Conservation (phyloP, 495 filamentous ascomycete genomes). For the Apiosordaria backusii region DNA sequence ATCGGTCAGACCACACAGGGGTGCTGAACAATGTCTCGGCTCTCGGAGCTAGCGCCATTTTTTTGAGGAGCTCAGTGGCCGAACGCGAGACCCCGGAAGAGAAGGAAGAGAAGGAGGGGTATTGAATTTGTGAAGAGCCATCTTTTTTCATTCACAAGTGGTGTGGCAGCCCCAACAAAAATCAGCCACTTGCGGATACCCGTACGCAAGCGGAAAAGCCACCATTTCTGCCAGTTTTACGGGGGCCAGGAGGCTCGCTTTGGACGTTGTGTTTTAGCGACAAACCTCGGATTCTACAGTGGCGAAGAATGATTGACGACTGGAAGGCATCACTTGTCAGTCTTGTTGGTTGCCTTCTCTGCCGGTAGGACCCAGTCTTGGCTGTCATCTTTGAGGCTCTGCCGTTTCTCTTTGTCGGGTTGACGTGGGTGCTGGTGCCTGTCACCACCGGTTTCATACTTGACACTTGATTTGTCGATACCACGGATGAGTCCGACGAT, state of each 20-base stretch:
- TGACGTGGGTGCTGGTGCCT: neutral
- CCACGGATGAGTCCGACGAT: neutral
- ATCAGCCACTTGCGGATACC: neutral
- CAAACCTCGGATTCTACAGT: neutral
- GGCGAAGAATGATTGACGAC: neutral
- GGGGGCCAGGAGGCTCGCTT: neutral
- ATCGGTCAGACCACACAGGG: neutral
- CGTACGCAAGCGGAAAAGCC: neutral
- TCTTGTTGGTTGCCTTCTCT: conserved; percentile 9
- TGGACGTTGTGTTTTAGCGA: neutral
- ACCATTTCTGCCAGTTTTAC: neutral
- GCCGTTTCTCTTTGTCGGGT: neutral
- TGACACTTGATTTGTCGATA: too few relatives aligned
- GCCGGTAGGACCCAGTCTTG: neutral
- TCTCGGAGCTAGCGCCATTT: too few relatives aligned
- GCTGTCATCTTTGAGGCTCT: conserved; percentile 1
- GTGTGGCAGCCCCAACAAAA: neutral
- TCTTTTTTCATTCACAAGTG: neutral
- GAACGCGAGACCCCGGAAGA: neutral
- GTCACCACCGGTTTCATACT: too few relatives aligned
- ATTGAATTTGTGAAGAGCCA: neutral
- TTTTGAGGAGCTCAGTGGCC: neutral
- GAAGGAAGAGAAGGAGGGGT: neutral
- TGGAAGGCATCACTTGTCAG: neutral
- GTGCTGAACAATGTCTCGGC: neutral